Base-by-base conservation (phyloP, 352 stramenopile species). In the Pythium aquatile region DNA sequence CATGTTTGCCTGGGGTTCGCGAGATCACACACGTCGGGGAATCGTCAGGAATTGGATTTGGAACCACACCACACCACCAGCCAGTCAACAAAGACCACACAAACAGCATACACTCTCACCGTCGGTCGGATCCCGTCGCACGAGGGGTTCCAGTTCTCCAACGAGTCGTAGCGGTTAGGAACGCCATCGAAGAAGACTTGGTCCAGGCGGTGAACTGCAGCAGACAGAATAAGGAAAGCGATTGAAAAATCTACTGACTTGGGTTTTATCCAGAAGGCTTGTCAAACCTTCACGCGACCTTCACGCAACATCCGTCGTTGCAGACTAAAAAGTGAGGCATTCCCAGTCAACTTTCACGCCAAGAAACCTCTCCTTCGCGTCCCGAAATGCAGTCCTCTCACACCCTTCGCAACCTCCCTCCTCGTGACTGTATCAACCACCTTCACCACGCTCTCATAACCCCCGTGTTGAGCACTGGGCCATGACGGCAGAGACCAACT, bases 51-150 rank as follows among this genome's bases (percentile, higher is more conserved):
- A 24, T 57, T 42, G 51, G 10, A 24, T 48, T 24, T 24, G 13
- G 40, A 16, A 24, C 4, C 8, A 42, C 24, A 16, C 37, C 59
- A 10, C 44, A 32, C 33, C 46, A 47, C 51, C 66, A 61, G 69
- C 72, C 72, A 75, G 67, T 68, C 68, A 81, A 61, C 47, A 46
- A 54, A 55, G 42, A 69, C 63, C 63, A 69, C 63, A 67, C 61
- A 67, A 53, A 57, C 16, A 35, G 64, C 63, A 44, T 61, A 57
- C 63, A 69, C 48, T 69, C 61, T 55, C 14, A 44, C 13, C 20
- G 20, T 24, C 20, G 51, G 59, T 66, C 59, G 55, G 49, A 61
- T 66, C 42, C 49, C 58, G 9, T 5, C 13, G 3, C 20, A 26
- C 1, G 2, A 37, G 32, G 32, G 32, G 32, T 10, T 24, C 32